Evolutionary conservation across 345 rosid species (phyloP).

Genomic region (Pugionium dolabratum): DNA sequence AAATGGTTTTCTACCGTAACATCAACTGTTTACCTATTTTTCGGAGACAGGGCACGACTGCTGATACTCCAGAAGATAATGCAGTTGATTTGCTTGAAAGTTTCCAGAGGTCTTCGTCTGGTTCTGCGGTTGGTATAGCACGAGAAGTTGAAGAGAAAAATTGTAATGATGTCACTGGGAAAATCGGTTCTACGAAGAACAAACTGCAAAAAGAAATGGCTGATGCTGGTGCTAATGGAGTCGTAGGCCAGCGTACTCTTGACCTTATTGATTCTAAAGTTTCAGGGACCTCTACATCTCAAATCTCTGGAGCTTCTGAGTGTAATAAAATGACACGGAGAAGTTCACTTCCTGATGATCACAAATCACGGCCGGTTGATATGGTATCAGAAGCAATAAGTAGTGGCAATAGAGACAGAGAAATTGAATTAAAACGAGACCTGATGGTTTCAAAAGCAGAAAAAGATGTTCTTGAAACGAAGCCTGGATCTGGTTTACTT

Average conservation of each 20-base stretch:
- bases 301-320: constrained; percentile 44
- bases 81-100: constrained; percentile 43
- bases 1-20: constrained; percentile 2
- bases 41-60: constrained; percentile 47
- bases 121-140: constrained; percentile 33
- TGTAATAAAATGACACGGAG: constrained; percentile 35
- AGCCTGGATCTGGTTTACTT: constrained; percentile 39
- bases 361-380: constrained; percentile 44
- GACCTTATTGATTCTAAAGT: constrained; percentile 43
- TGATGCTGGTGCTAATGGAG: constrained; percentile 39
- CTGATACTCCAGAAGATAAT: constrained; percentile 41
- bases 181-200: constrained; percentile 35
- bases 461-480: constrained; percentile 44
- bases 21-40: constrained; percentile 24
- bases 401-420: constrained; percentile 43
- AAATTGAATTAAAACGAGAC: constrained; percentile 48
- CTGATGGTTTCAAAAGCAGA: constrained; percentile 43
- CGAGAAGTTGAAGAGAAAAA: constrained; percentile 42
- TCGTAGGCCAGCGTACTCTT: constrained; percentile 39
- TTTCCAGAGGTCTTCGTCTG: constrained; percentile 43
- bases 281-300: constrained; percentile 35
- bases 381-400: constrained; percentile 47
- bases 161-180: constrained; percentile 39
- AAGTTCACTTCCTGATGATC: constrained; percentile 45
- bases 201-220: constrained; percentile 46